These are phyloP conservation scores for Dioscorea dumetorum DNA, from an alignment of 106 monocot species.

Conservation along the genomic window DNA sequence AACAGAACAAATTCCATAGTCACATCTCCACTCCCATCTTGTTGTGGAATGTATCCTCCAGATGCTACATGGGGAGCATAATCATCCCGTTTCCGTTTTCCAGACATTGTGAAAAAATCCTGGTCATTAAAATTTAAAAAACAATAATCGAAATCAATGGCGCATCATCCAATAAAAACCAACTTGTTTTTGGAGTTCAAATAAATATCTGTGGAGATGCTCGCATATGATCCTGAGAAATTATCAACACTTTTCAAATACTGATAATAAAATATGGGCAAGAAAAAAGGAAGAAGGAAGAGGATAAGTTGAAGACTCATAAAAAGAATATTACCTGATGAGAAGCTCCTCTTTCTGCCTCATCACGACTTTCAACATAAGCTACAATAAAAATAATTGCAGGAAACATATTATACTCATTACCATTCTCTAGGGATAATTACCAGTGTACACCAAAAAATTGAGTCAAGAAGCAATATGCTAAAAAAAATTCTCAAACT, in stretches of 20 bases:
- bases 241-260: no score
- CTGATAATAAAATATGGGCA: neutral
- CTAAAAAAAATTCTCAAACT: slow-evolving; percentile 9
- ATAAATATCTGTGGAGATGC: neutral
- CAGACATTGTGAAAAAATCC: slow-evolving; percentile 78
- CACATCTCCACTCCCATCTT: slow-evolving; percentile 82
- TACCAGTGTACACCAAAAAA: no score
- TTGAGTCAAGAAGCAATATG: no score
- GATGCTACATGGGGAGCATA: slow-evolving; percentile 44
- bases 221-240: no score
- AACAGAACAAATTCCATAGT: slow-evolving; percentile 39
- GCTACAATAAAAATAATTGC: slow-evolving; percentile 26
- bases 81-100: slow-evolving; percentile 90
- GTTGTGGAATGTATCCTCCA: slow-evolving; percentile 82
- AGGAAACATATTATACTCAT: neutral
- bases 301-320: neutral
- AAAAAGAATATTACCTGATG: slow-evolving; percentile 41
- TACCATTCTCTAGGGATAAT: neutral
- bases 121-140: slow-evolving; percentile 16
- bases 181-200: neutral
- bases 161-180: no score
- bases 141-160: neutral
- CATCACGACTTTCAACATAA: slow-evolving; percentile 86
- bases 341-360: slow-evolving; percentile 62
- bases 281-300: neutral